Percentiles rank a stretch among this genome's conserved stretches.
phyloP scores from a whole-genome alignment of 129 eudicot species.

The Tagetes patula region DNA sequence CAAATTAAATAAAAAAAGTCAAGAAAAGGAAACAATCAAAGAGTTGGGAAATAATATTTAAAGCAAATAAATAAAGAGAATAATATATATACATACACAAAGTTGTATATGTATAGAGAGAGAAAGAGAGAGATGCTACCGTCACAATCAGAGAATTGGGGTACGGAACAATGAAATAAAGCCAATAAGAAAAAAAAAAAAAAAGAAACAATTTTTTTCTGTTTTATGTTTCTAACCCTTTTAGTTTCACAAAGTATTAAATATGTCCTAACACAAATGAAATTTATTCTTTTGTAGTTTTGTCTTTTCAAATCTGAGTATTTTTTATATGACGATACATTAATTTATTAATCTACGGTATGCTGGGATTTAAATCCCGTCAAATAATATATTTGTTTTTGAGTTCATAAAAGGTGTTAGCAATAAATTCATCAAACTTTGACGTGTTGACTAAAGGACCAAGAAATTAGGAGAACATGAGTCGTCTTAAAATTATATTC shows the following conservation, averaged over 20 bases:
- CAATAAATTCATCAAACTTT: too few relatives aligned
- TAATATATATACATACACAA: slow-evolving; percentile 13
- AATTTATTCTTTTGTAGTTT: background rate
- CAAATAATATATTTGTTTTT: background rate
- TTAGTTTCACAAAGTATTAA: background rate
- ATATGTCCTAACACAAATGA: background rate
- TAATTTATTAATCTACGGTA: too few relatives aligned
- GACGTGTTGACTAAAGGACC: too few relatives aligned
- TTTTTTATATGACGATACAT: too few relatives aligned
- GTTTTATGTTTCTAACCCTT: background rate
- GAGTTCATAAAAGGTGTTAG: background rate
- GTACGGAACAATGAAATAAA: slow-evolving; percentile 37
- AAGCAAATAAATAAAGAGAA: slow-evolving; percentile 28
- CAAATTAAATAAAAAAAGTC: slow-evolving; percentile 7
- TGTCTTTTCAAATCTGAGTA: background rate
- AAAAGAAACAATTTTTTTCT: background rate
- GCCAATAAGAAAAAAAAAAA: slow-evolving; percentile 30
- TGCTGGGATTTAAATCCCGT: too few relatives aligned
- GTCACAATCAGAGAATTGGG: slow-evolving; percentile 43
- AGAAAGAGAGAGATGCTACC: slow-evolving; percentile 23
- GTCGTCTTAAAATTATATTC: background rate
- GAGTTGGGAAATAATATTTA: slow-evolving; percentile 21
- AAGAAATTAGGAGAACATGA: background rate
- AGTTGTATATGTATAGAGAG: slow-evolving; percentile 2
- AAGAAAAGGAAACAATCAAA: slow-evolving; percentile 38